Percentiles rank a stretch among this genome's conserved stretches.
phyloP scores from a whole-genome alignment of 768 basidiomycete genomes.

The Vararia minispora region DNA sequence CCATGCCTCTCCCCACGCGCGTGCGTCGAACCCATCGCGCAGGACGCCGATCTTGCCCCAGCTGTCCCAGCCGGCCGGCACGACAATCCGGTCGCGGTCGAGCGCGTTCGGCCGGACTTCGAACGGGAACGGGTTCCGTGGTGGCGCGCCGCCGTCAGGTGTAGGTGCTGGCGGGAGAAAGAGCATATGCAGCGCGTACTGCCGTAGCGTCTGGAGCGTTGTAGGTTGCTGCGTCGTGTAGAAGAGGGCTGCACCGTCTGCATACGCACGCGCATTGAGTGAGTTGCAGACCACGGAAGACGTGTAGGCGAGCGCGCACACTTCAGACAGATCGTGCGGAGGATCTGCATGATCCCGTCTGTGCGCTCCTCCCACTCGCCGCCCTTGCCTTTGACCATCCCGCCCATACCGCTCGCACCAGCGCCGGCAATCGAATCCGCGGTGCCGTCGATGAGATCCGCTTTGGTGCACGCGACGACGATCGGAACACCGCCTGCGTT shows the following conservation, averaged over 20 bases:
- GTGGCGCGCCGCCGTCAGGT: conserved; percentile 33
- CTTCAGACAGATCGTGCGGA: conserved; percentile 85
- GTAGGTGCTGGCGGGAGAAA: conserved; percentile 65
- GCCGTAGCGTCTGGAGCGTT: conserved; percentile 65
- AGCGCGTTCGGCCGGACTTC: conserved; percentile 79
- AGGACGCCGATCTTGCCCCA: conserved; percentile 93
- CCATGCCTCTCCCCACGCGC: conserved; percentile 70
- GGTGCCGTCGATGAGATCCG: conserved; percentile 83
- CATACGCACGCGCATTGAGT: background rate
- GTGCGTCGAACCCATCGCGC: conserved; percentile 85
- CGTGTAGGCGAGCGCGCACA: conserved; percentile 41
- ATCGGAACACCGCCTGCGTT: conserved; percentile 83
- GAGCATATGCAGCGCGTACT: conserved; percentile 75
- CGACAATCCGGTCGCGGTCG: conserved; percentile 84
- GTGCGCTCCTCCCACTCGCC: conserved; percentile 93
- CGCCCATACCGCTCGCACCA: conserved; percentile 75
- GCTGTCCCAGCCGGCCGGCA: conserved; percentile 96
- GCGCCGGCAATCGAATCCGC: conserved; percentile 55
- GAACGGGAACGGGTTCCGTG: conserved; percentile 80
- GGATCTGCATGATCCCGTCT: conserved; percentile 91
- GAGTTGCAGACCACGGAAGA: background rate
- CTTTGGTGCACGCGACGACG: conserved; percentile 84
- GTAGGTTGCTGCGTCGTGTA: conserved; percentile 79
- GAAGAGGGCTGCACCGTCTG: conserved; percentile 88
- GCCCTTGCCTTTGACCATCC: conserved; percentile 86